Conservation (phyloP, 1,139 yeast genomes). For the Suhomyces chickasaworum region DNA sequence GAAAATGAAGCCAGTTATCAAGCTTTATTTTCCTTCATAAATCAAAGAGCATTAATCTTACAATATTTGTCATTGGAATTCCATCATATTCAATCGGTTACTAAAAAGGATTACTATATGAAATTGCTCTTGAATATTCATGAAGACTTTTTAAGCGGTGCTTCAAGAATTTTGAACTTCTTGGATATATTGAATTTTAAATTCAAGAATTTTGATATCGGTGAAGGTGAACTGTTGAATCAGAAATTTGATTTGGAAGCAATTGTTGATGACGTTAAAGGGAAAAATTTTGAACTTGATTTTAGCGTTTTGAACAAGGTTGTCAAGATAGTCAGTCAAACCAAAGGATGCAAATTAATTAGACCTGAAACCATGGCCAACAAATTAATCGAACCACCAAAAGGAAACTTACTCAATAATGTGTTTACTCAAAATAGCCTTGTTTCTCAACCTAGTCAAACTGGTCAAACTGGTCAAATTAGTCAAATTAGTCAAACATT, state of each 20-base stretch:
- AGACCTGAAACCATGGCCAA: not conserved
- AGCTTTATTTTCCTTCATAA: conserved; percentile 62
- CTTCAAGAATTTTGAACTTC: conserved; percentile 66
- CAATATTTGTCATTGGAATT: conserved; percentile 75
- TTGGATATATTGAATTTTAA: conserved; percentile 69
- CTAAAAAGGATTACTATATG: conserved; percentile 58
- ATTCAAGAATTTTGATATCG: conserved; percentile 40
- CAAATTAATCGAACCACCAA: not conserved
- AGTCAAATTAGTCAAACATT: conserved; percentile 1
- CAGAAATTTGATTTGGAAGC: conserved; percentile 32
- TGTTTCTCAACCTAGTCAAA: not conserved
- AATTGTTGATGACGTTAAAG: conserved; percentile 29
- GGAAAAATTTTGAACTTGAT: conserved; percentile 23
- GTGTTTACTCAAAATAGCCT: conserved; percentile 4
- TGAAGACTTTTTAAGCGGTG: conserved; percentile 47
- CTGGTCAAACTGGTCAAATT: not conserved
- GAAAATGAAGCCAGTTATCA: conserved; percentile 41
- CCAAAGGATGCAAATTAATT: conserved; percentile 24
- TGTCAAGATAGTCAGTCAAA: conserved; percentile 28
- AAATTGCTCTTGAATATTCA: conserved; percentile 51
- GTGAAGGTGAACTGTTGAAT: conserved; percentile 44
- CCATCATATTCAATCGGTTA: conserved; percentile 61
- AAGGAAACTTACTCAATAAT: not conserved
- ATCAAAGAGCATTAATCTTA: conserved; percentile 60
- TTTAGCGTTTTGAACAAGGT: conserved; percentile 27